These are phyloP conservation scores for Phytophthora melonis DNA, from an alignment of 352 stramenopile species.

Conservation along the genomic window DNA sequence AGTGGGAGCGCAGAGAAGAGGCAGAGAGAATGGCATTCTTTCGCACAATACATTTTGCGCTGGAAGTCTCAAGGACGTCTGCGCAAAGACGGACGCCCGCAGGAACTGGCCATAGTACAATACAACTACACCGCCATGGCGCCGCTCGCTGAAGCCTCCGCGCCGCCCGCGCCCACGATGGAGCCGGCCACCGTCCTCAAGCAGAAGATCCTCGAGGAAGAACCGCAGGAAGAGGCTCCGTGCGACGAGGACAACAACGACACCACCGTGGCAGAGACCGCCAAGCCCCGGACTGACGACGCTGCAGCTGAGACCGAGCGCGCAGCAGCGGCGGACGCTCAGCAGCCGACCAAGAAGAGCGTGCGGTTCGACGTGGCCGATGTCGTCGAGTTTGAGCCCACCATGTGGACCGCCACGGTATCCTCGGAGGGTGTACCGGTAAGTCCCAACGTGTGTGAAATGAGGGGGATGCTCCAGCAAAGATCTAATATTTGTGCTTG, in stretches of 20 bases:
- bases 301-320: background rate
- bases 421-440: constrained; percentile 82
- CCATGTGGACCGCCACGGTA: constrained; percentile 82
- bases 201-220: constrained; percentile 35
- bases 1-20: background rate
- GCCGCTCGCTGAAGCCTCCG: constrained; percentile 40
- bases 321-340: constrained; percentile 2
- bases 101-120: constrained; percentile 37
- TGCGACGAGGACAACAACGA: constrained; percentile 39
- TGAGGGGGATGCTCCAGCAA: background rate
- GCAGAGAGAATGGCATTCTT: constrained; percentile 27
- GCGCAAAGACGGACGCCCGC: constrained; percentile 27
- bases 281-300: constrained; percentile 14
- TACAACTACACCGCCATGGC: constrained; percentile 34
- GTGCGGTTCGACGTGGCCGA: constrained; percentile 73
- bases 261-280: background rate
- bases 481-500: constrained; percentile 5
- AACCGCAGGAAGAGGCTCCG: constrained; percentile 29
- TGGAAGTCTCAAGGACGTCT: constrained; percentile 21
- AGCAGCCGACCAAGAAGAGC: constrained; percentile 40
- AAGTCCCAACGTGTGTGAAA: constrained; percentile 19
- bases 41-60: constrained; percentile 38
- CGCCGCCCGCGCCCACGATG: background rate
- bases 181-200: constrained; percentile 31
- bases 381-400: constrained; percentile 85